phyloP scores from a whole-genome alignment of 768 basidiomycete genomes.

The Tulasnella sp. region DNA sequence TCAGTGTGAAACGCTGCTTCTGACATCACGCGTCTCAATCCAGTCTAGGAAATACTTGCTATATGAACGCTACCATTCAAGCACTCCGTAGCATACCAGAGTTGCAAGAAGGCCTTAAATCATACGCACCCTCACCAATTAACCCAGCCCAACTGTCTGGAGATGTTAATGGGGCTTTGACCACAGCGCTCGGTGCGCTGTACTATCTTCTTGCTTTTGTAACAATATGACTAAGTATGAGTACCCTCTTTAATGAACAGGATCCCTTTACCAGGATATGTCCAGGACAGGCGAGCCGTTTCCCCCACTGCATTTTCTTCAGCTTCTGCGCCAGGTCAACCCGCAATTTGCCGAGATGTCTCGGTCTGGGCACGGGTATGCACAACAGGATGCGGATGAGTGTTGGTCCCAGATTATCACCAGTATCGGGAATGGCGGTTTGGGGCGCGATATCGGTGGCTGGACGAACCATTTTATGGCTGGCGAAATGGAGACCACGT shows the following conservation, averaged over 20 bases:
- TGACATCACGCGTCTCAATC: background rate
- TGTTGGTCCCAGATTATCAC: conserved; percentile 71
- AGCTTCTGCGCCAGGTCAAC: conserved; percentile 54
- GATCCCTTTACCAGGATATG: conserved; percentile 55
- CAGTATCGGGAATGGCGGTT: conserved; percentile 36
- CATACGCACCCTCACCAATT: conserved; percentile 28
- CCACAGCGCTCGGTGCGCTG: background rate
- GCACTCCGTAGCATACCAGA: conserved; percentile 89
- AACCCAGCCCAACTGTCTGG: background rate
- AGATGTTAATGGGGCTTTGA: conserved; percentile 1
- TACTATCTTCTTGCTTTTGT: too few relatives aligned
- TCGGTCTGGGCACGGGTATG: conserved; percentile 43
- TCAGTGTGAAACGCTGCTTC: background rate
- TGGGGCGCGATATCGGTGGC: conserved; percentile 1
- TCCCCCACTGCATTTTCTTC: conserved; percentile 57
- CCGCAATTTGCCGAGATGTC: conserved; percentile 83
- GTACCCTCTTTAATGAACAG: background rate
- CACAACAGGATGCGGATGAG: conserved; percentile 87
- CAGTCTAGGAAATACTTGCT: conserved; percentile 88
- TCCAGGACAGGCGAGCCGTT: conserved; percentile 62
- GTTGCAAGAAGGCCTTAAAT: conserved; percentile 57
- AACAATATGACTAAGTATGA: too few relatives aligned
- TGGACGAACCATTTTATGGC: conserved; percentile 58
- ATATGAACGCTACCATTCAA: conserved; percentile 94
- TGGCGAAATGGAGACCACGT: conserved; percentile 69